Conservation (phyloP, 495 filamentous ascomycete species). For the Rusavskia elegans region DNA sequence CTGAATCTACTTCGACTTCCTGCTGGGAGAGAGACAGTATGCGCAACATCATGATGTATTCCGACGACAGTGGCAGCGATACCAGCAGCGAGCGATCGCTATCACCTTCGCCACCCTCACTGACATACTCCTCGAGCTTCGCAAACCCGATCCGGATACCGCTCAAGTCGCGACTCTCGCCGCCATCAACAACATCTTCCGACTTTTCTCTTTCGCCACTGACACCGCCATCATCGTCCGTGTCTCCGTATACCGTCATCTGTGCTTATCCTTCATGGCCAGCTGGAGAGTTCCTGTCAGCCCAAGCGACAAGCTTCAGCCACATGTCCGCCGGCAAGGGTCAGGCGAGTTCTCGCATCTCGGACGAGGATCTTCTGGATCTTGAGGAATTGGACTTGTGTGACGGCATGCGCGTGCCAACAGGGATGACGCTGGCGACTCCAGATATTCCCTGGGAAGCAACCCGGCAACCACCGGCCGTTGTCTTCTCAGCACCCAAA, state of each 20-base stretch:
- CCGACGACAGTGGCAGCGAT: slow-evolving; percentile 2
- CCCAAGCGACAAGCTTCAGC: slow-evolving; percentile 2
- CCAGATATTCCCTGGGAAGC: slow-evolving; percentile 8
- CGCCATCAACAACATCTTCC: slow-evolving; percentile 8
- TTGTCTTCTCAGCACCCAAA: slow-evolving; percentile 1
- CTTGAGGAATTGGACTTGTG: slow-evolving; percentile 7
- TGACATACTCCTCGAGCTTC: slow-evolving; percentile 9
- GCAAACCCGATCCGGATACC: slow-evolving; percentile 11
- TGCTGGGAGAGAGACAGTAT: not conserved
- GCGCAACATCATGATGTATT: slow-evolving; percentile 1
- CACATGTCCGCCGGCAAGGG: not conserved
- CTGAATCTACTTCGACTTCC: not conserved
- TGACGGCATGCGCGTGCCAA: slow-evolving; percentile 5
- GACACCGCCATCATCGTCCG: slow-evolving; percentile 4
- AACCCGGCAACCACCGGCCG: slow-evolving; percentile 11
- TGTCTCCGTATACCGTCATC: slow-evolving; percentile 4
- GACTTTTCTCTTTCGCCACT: slow-evolving; percentile 4
- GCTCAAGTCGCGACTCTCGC: slow-evolving; percentile 12
- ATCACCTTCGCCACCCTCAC: slow-evolving; percentile 7
- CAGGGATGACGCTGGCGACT: not conserved
- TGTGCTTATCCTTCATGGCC: slow-evolving; percentile 15
- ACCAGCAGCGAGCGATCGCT: slow-evolving; percentile 9
- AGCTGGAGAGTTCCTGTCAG: slow-evolving; percentile 9
- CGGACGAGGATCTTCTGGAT: slow-evolving; percentile 14
- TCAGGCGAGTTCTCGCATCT: slow-evolving; percentile 11